Percentiles rank a stretch among this genome's conserved stretches.
These are phyloP conservation scores for Vaccinium vitisidaea DNA, from an alignment of 148 eudicot species.

Conservation along the genomic window DNA sequence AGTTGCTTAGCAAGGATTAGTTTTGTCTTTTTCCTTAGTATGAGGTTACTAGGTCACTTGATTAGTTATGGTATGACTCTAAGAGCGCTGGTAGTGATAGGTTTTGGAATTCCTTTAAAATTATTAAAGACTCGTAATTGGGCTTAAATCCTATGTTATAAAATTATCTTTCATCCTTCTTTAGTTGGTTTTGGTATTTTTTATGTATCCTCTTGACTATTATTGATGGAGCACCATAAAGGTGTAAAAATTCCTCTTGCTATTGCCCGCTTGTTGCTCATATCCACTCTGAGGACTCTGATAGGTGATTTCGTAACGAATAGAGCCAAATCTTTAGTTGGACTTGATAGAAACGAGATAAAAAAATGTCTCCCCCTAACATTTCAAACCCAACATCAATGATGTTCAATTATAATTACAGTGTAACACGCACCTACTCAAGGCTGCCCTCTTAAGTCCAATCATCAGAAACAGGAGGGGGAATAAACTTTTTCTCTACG, in stretches of 20 bases:
- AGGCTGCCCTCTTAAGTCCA: neutral
- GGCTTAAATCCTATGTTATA: neutral
- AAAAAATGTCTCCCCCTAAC: neutral
- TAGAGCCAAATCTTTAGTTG: neutral
- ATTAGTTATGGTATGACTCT: neutral
- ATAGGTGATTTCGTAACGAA: neutral
- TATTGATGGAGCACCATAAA: neutral
- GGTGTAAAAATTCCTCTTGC: neutral
- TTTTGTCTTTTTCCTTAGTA: neutral
- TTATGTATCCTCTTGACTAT: neutral
- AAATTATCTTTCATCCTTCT: neutral
- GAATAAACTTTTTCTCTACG: neutral
- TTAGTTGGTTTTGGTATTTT: neutral
- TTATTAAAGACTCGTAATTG: neutral
- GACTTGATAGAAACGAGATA: neutral
- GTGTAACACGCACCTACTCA: neutral
- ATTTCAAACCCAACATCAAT: neutral
- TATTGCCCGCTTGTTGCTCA: neutral
- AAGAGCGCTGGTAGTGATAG: neutral
- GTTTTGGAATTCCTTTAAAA: neutral
- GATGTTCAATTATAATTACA: neutral
- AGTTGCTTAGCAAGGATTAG: neutral
- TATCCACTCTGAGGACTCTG: neutral
- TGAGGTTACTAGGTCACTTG: neutral
- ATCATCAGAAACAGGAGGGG: neutral